Evolutionary conservation across 2,329 filamentous ascomycete genomes (phyloP).

Genomic region (Cladorrhinum sp.): DNA sequence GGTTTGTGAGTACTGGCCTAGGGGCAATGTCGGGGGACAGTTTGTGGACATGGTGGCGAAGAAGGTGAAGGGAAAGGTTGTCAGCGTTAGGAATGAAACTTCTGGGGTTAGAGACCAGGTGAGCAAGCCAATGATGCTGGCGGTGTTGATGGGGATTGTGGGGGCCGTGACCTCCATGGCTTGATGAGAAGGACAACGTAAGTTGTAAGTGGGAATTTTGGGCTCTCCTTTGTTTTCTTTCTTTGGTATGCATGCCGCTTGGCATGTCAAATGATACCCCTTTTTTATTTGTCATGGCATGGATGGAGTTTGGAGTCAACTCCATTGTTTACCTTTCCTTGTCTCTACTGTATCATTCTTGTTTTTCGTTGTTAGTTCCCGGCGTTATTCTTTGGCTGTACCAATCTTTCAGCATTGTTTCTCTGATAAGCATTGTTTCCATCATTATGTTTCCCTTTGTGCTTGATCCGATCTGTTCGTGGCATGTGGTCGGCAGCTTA

Average conservation of each 20-base stretch:
- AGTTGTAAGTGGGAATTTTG: not conserved
- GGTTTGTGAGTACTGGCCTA: constrained; percentile 67
- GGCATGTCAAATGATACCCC: not conserved
- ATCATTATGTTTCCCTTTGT: not conserved
- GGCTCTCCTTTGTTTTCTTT: not conserved
- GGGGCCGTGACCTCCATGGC: not conserved
- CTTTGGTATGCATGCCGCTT: not conserved
- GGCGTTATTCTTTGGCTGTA: no score
- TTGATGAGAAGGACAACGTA: not conserved
- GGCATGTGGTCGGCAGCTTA: not conserved
- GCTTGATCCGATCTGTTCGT: not conserved
- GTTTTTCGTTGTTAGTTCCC: no score
- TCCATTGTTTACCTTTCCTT: not conserved
- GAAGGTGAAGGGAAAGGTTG: constrained; percentile 29
- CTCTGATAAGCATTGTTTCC: no score
- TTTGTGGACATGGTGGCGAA: constrained; percentile 46
- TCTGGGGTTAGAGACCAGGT: not conserved
- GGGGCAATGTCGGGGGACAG: constrained; percentile 58
- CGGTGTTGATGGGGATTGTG: not conserved
- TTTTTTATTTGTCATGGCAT: not conserved
- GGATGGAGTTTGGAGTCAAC: not conserved
- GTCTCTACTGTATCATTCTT: no score
- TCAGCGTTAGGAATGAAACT: not conserved
- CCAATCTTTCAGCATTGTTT: no score
- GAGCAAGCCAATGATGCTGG: not conserved